Evolutionary conservation across 257 asterid species (phyloP).

Genomic region (Henckelia pumila): DNA sequence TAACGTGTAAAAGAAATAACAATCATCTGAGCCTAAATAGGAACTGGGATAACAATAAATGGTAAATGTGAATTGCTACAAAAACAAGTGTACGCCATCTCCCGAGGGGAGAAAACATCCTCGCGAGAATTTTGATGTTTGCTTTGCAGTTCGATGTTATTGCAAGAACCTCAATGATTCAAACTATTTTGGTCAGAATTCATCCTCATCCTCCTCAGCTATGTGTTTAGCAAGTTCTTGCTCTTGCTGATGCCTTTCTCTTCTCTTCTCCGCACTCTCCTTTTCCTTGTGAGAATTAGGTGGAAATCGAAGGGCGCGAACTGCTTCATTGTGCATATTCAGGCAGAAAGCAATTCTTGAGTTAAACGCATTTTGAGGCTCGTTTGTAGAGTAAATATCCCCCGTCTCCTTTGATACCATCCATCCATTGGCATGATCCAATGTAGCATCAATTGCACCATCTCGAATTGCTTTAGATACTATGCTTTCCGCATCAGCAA

Average conservation of each 20-base stretch:
- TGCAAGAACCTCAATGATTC: not conserved
- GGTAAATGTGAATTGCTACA: slow-evolving; percentile 13
- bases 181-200: slow-evolving; percentile 39
- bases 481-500: slow-evolving; percentile 90
- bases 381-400: slow-evolving; percentile 86
- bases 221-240: slow-evolving; percentile 82
- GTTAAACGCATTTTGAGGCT: slow-evolving; percentile 83
- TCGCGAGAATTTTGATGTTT: not conserved
- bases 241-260: slow-evolving; percentile 70
- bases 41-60: slow-evolving; percentile 14
- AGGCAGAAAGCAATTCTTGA: slow-evolving; percentile 87
- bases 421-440: slow-evolving; percentile 73
- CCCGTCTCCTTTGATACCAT: slow-evolving; percentile 91
- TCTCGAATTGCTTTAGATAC: slow-evolving; percentile 84
- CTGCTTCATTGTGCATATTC: slow-evolving; percentile 90
- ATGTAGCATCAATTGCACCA: slow-evolving; percentile 84
- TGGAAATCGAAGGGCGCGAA: slow-evolving; percentile 80
- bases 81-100: not conserved
- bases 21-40: slow-evolving; percentile 11
- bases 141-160: not conserved
- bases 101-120: not conserved
- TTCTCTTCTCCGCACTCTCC: slow-evolving; percentile 92
- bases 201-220: slow-evolving; percentile 93
- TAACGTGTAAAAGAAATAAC: not conserved
- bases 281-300: slow-evolving; percentile 85